Evolutionary conservation across 768 basidiomycete genomes (phyloP).

Genomic region (Leccinum barrowsii): DNA sequence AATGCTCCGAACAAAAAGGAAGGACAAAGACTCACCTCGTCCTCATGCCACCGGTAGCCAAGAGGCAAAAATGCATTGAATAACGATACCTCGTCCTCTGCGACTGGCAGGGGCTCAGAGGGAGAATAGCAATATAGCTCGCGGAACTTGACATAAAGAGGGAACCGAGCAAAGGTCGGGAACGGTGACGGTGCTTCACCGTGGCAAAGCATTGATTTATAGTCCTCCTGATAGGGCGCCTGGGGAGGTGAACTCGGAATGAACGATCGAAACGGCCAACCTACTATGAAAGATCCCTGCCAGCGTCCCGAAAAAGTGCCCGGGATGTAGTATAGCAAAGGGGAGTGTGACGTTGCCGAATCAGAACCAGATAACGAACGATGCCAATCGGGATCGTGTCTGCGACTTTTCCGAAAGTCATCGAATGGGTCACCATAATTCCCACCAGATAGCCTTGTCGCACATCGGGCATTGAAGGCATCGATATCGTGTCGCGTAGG

Average conservation of each 20-base stretch:
- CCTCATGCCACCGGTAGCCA: conserved; percentile 34
- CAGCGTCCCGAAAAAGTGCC: conserved; percentile 47
- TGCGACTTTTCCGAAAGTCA: conserved; percentile 23
- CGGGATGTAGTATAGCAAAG: conserved; percentile 34
- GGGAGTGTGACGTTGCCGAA: neutral
- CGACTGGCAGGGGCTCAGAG: conserved; percentile 32
- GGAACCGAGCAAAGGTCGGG: conserved; percentile 37
- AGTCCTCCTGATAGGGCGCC: conserved; percentile 39
- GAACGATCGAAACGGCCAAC: conserved; percentile 10
- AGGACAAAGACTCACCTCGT: conserved; percentile 18
- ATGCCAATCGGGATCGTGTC: conserved; percentile 31
- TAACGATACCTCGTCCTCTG: conserved; percentile 34
- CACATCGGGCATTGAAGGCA: conserved; percentile 40
- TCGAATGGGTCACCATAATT: conserved; percentile 21
- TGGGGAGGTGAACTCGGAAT: conserved; percentile 17
- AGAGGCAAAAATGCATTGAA: conserved; percentile 47
- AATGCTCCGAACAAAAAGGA: neutral
- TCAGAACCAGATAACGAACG: conserved; percentile 19
- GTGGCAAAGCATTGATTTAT: conserved; percentile 35
- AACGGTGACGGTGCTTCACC: conserved; percentile 34
- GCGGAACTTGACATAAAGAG: conserved; percentile 46
- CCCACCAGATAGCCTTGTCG: conserved; percentile 34
- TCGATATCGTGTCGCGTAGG: conserved; percentile 46
- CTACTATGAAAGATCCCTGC: conserved; percentile 48
- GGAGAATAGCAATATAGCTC: conserved; percentile 44